Base-by-base conservation (phyloP, 371 early-diverging fungal genomes). In the Actinomucor elegans region DNA sequence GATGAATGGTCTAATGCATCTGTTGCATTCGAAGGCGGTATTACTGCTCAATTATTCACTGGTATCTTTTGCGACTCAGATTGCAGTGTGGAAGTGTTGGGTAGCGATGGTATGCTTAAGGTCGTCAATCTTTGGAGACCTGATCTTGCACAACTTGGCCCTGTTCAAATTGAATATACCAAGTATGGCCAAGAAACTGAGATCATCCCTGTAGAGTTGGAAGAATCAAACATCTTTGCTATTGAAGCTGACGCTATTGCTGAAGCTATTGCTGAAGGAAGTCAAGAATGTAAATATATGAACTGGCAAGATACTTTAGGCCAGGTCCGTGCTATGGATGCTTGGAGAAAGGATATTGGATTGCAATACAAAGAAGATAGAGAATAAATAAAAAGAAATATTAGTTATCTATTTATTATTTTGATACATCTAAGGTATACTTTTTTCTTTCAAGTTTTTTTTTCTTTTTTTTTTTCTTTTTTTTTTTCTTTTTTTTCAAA, bases 1-100 rank as follows among this genome's bases (percentile, higher is more conserved):
- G 77, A 77, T 50, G 77, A 77, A 51, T 77, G 70, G 68, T 48
- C 77, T 3, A 62, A 57, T 43, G 77, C 77, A 4, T 65, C 64
- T 10, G 18, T 77, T 31, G 47, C 35, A 2, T 77, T 77, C 49
- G 67, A 66, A n/a, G 48, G 54, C 4, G 34, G 41, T 12, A 61
- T 73, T 6, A 56, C 61, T 3, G 77, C 72, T 10, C 70, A 71
- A 48, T 44, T 77, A 18, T 74, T 74, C 29, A 62, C 69, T 2
- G 72, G 72, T 38, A 59, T 77, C 26, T 69, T 71, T 60, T 60
- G 68, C 6, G 72, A 77, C 46, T 50, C 57, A 8, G 74, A 77
- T 21, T 59, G 60, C 20, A 52, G 50, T 18, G 72, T 69, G 1
- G 64, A 71, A 29, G 61, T 77, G 1, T 38, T 69, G 27, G 77